phyloP scores from a whole-genome alignment of 2,329 filamentous ascomycete genomes.

The Penicillium sp. region DNA sequence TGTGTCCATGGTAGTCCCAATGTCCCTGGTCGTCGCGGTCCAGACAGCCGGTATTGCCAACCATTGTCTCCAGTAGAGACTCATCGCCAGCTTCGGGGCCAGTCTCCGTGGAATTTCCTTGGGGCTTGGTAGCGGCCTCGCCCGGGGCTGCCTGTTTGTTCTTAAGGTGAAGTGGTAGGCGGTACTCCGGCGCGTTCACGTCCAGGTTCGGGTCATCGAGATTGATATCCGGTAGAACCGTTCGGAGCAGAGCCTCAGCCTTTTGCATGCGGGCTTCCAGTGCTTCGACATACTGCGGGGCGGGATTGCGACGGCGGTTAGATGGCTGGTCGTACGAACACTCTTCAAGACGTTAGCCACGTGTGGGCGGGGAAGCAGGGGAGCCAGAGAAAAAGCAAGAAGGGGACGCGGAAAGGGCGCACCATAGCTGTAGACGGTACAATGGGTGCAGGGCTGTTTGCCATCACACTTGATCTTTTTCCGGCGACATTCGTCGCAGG shows the following conservation, averaged over 20 bases:
- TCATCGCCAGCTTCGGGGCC: constrained; percentile 58
- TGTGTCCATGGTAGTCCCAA: constrained; percentile 94
- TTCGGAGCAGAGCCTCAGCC: constrained; percentile 75
- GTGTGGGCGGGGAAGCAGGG: background rate
- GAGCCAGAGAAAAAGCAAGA: background rate
- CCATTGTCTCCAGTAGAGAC: constrained; percentile 86
- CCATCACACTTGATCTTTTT: constrained; percentile 90
- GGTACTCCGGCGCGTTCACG: constrained; percentile 69
- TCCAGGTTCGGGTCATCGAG: constrained; percentile 84
- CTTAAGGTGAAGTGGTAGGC: constrained; percentile 50
- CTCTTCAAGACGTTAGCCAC: constrained; percentile 55
- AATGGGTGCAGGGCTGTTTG: constrained; percentile 90
- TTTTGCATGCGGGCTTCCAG: constrained; percentile 80
- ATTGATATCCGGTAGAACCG: constrained; percentile 80
- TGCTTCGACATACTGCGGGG: constrained; percentile 89
- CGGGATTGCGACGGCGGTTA: constrained; percentile 85
- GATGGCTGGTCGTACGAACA: constrained; percentile 96
- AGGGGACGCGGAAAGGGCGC: constrained; percentile 34
- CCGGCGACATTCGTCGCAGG: constrained; percentile 78
- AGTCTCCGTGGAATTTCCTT: constrained; percentile 25
- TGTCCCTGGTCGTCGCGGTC: constrained; percentile 89
- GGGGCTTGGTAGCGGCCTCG: constrained; percentile 17
- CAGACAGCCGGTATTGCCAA: constrained; percentile 85
- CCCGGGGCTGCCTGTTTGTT: constrained; percentile 24
- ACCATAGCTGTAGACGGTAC: constrained; percentile 99